A percentile compares a stretch with the other conserved stretches of the same genome.
Conservation (phyloP, 805 yeast genomes). For the Hanseniaspora taiwanica region DNA sequence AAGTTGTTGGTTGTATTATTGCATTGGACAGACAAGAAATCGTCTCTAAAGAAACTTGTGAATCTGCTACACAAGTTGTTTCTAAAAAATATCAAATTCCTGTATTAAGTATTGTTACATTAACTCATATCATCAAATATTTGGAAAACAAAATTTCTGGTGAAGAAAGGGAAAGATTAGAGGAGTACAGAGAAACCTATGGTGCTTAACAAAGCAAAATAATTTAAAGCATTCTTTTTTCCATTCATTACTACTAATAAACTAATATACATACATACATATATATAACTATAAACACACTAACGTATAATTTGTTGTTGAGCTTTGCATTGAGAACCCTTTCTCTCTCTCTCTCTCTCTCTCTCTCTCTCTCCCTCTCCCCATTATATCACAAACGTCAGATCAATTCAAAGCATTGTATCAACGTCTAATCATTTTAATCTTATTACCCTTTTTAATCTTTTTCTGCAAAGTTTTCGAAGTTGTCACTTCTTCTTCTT, state of each 20-base stretch:
- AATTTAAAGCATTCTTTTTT: background rate
- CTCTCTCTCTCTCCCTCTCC: background rate
- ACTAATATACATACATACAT: background rate
- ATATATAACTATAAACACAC: background rate
- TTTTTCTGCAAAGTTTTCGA: background rate
- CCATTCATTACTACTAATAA: background rate
- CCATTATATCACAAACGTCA: background rate
- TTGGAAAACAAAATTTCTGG: slow-evolving; percentile 41
- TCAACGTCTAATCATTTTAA: slow-evolving; percentile 1
- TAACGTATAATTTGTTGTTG: background rate
- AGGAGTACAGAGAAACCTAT: slow-evolving; percentile 37
- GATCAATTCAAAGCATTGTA: background rate
- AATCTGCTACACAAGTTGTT: slow-evolving; percentile 74
- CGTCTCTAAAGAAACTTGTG: slow-evolving; percentile 38
- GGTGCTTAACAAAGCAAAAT: slow-evolving; percentile 20
- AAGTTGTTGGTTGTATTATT: slow-evolving; percentile 71
- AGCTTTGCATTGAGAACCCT: too few relatives aligned
- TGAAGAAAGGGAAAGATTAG: slow-evolving; percentile 44
- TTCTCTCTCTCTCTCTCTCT: background rate
- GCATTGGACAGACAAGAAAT: slow-evolving; percentile 95
- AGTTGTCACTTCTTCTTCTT: background rate
- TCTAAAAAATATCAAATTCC: slow-evolving; percentile 64
- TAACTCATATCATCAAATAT: slow-evolving; percentile 59
- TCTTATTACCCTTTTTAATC: background rate
- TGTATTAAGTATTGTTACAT: slow-evolving; percentile 64